Percentiles rank a stretch among this genome's conserved stretches.
These are phyloP conservation scores for Esteya vermicola DNA, from an alignment of 2,329 filamentous ascomycete genomes.

Conservation along the genomic window DNA sequence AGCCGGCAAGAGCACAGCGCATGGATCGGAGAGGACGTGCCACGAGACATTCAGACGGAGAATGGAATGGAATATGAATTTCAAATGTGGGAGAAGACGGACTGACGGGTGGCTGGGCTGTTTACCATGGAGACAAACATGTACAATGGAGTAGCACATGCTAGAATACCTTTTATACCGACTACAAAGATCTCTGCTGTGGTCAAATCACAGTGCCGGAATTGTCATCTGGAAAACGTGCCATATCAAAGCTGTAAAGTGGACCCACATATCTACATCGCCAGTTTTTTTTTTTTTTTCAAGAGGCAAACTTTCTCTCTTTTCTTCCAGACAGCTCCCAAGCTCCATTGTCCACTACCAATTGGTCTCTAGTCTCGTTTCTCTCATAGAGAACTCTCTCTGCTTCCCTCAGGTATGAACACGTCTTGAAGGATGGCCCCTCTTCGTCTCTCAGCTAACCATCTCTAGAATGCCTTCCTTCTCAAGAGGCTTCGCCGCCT, in stretches of 20 bases:
- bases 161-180: too few species aligned
- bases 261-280: neutral
- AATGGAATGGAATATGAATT: constrained; percentile 53
- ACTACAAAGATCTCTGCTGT: too few species aligned
- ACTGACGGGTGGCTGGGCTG: too few species aligned
- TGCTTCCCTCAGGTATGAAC: too few species aligned
- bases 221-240: neutral
- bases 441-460: neutral
- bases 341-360: too few species aligned
- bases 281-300: neutral
- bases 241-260: neutral
- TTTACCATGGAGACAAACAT: too few species aligned
- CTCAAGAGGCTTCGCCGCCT: constrained; percentile 4
- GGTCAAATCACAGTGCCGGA: too few species aligned
- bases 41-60: constrained; percentile 45
- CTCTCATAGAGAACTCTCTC: too few species aligned
- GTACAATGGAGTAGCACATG: too few species aligned
- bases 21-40: constrained; percentile 53
- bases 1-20: constrained; percentile 37
- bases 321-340: neutral
- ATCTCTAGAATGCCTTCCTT: constrained; percentile 8
- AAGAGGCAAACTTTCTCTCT: neutral
- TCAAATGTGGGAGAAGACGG: constrained; percentile 54
- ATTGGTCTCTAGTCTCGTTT: too few species aligned
- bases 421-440: too few species aligned